phyloP scores from a whole-genome alignment of 768 basidiomycete genomes.

The Trametes coccinea region DNA sequence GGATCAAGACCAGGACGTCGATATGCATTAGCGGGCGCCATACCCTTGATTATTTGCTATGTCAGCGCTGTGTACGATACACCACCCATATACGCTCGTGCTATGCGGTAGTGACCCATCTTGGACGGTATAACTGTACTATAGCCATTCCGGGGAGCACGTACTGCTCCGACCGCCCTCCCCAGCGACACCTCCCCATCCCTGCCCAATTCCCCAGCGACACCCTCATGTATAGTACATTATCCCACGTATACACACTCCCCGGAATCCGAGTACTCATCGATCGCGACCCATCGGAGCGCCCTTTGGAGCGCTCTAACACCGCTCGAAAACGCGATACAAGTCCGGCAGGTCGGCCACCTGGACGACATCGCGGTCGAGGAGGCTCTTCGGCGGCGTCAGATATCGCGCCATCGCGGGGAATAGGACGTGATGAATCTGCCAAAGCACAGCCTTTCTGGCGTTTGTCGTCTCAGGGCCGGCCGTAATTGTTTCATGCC shows the following conservation, averaged over 20 bases:
- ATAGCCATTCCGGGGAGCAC: not conserved
- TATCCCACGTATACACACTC: not conserved
- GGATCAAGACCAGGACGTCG: conserved; percentile 20
- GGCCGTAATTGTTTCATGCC: not conserved
- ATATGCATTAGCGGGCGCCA: conserved; percentile 4
- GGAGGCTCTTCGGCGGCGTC: conserved; percentile 60
- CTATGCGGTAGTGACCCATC: not conserved
- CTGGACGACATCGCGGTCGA: conserved; percentile 78
- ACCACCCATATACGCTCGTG: not conserved
- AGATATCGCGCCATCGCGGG: conserved; percentile 83
- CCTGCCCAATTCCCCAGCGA: not conserved
- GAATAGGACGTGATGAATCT: conserved; percentile 89
- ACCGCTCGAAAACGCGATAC: conserved; percentile 94
- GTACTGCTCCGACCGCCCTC: not conserved
- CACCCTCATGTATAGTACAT: conserved; percentile 1
- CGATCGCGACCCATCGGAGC: not conserved
- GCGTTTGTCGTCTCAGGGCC: not conserved
- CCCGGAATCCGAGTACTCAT: not conserved
- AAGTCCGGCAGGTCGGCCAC: conserved; percentile 89
- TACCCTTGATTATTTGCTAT: not conserved
- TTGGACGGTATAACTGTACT: not conserved
- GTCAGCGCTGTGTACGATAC: not conserved
- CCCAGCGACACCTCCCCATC: not conserved
- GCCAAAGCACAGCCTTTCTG: conserved; percentile 72
- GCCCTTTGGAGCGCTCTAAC: conserved; percentile 41